Percentiles rank a stretch among this genome's conserved stretches.
Conservation (phyloP, 2,329 filamentous ascomycete species). For the Trichoderma atroviride region DNA sequence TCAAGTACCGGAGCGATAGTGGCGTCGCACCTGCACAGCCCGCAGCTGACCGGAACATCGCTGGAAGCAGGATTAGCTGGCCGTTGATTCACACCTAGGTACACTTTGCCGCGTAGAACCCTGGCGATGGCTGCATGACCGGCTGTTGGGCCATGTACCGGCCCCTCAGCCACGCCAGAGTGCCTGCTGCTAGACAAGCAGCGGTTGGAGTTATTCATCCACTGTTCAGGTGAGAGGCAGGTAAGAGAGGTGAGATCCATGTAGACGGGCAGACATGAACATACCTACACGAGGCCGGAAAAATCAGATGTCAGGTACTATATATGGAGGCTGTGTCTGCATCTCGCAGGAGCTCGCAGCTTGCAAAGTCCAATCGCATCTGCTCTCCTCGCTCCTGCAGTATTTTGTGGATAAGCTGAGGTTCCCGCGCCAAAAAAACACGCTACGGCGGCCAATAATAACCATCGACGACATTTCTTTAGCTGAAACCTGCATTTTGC, state of each 20-base stretch:
- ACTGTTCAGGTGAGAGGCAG: neutral
- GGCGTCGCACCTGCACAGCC: conserved; percentile 16
- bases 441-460: neutral
- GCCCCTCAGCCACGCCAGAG: conserved; percentile 8
- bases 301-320: neutral
- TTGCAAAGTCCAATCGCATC: neutral
- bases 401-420: neutral
- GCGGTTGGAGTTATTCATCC: neutral
- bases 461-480: neutral
- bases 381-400: neutral
- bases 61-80: conserved; percentile 1
- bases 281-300: neutral
- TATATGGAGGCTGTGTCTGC: conserved; percentile 17
- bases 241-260: neutral
- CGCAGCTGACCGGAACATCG: conserved; percentile 22
- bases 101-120: neutral
- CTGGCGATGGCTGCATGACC: conserved; percentile 16
- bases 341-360: neutral
- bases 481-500: neutral
- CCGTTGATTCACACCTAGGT: neutral
- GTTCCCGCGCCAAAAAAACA: neutral
- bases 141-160: neutral
- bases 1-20: neutral
- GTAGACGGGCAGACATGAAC: neutral
- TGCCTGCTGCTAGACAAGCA: neutral